A percentile compares a stretch with the other conserved stretches of the same genome.
Evolutionary conservation across 1,139 yeast species (phyloP).

Genomic region (Geotrichum histeridarum): DNA sequence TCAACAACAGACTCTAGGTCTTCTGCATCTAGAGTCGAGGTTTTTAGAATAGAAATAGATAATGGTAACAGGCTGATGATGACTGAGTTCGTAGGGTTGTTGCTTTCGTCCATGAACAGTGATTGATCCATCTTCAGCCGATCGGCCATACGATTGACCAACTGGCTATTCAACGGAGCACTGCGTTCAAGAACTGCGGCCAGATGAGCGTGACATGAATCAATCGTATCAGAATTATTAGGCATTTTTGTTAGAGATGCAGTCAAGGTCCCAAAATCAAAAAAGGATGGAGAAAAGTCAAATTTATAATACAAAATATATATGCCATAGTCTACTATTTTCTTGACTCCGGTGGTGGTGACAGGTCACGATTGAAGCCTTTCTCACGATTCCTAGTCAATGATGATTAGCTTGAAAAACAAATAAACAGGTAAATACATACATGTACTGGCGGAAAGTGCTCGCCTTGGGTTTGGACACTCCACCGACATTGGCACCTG

Average conservation of each 20-base stretch:
- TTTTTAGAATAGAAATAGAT: constrained; percentile 22
- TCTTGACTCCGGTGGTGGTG: constrained; percentile 39
- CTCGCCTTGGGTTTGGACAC: constrained; percentile 42
- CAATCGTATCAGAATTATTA: not conserved
- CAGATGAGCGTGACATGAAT: constrained; percentile 10
- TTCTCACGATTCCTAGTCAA: constrained; percentile 44
- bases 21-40: constrained; percentile 17
- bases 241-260: not conserved
- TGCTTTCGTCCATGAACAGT: constrained; percentile 18
- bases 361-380: constrained; percentile 58
- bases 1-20: constrained; percentile 22
- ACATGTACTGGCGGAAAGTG: constrained; percentile 61
- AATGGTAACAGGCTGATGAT: constrained; percentile 23
- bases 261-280: not conserved
- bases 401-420: not conserved
- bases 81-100: constrained; percentile 14
- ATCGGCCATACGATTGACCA: constrained; percentile 22
- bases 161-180: constrained; percentile 16
- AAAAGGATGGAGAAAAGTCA: not conserved
- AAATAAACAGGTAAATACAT: not conserved
- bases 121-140: constrained; percentile 23
- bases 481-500: constrained; percentile 43
- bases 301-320: not conserved
- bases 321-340: not conserved
- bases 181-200: constrained; percentile 5